Conservation (phyloP, 2,329 filamentous ascomycete genomes). For the Diplodia seriata region DNA sequence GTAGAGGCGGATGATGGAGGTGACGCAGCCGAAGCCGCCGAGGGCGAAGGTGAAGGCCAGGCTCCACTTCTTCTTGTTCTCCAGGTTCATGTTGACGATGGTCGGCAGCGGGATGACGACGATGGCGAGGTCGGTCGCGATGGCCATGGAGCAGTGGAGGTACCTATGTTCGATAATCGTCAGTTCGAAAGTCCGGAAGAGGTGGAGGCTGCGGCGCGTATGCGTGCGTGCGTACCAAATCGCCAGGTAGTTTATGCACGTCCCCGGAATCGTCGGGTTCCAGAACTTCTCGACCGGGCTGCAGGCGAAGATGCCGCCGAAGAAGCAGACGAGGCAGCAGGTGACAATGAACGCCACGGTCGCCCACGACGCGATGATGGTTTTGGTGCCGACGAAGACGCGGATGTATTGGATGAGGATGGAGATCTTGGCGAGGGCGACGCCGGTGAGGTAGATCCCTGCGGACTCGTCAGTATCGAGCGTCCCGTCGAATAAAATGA, state of each 20-base stretch:
- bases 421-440: constrained; percentile 23
- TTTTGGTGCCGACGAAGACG: constrained; percentile 16
- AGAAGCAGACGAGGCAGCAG: constrained; percentile 26
- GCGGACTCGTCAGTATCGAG: not conserved
- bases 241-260: constrained; percentile 18
- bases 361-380: constrained; percentile 13
- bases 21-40: constrained; percentile 41
- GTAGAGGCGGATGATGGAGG: constrained; percentile 38
- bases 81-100: constrained; percentile 38
- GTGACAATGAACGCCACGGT: constrained; percentile 21
- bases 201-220: too few species aligned
- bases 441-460: constrained; percentile 22
- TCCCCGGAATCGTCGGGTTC: constrained; percentile 13
- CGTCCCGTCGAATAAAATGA: not conserved
- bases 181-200: not conserved
- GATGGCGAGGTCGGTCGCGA: constrained; percentile 26
- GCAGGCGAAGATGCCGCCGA: constrained; percentile 29
- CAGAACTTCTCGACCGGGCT: constrained; percentile 23
- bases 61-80: constrained; percentile 39
- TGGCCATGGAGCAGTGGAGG: constrained; percentile 22
- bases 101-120: constrained; percentile 30
- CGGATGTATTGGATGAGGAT: constrained; percentile 30
- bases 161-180: constrained; percentile 19
- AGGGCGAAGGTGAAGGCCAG: constrained; percentile 43
- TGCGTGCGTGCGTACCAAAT: constrained; percentile 5